Percentiles rank a stretch among this genome's conserved stretches.
Evolutionary conservation across 306 rosid species (phyloP).

Genomic region (Vicia faba): DNA sequence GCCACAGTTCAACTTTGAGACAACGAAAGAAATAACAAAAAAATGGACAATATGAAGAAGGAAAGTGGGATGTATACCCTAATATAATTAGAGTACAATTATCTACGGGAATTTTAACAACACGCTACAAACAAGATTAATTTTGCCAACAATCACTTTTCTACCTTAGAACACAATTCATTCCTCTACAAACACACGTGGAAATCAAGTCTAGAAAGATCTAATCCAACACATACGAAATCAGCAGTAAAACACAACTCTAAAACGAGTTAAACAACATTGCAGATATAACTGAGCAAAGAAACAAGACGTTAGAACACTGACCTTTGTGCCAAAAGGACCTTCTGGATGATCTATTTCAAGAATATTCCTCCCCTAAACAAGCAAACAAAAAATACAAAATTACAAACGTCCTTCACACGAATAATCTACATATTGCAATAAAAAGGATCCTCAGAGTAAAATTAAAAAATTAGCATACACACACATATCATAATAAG

Average conservation of each 20-base stretch:
- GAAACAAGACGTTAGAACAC: constrained; percentile 18
- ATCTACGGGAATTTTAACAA: not conserved
- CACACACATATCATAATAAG: not conserved
- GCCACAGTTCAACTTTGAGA: not conserved
- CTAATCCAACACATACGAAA: not conserved
- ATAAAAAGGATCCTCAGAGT: not conserved
- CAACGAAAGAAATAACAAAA: not conserved
- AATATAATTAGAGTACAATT: not conserved
- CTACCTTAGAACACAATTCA: not conserved
- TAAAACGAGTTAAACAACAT: not conserved
- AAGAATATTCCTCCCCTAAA: constrained; percentile 63
- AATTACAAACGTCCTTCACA: constrained; percentile 1
- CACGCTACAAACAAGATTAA: not conserved
- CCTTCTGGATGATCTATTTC: constrained; percentile 69
- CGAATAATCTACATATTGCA: not conserved
- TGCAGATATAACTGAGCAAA: not conserved
- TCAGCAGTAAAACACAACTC: constrained; percentile 8
- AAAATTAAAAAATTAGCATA: not conserved
- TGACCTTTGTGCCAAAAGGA: constrained; percentile 89
- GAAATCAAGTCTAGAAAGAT: constrained; percentile 12
- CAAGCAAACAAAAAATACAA: constrained; percentile 1
- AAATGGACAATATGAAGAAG: not conserved
- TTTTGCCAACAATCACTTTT: constrained; percentile 17
- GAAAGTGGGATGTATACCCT: not conserved
- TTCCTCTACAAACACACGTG: not conserved